Percentiles rank a stretch among this genome's conserved stretches.
Evolutionary conservation across 2,329 filamentous ascomycete species (phyloP).

Genomic region (Apiospora pterosperma): DNA sequence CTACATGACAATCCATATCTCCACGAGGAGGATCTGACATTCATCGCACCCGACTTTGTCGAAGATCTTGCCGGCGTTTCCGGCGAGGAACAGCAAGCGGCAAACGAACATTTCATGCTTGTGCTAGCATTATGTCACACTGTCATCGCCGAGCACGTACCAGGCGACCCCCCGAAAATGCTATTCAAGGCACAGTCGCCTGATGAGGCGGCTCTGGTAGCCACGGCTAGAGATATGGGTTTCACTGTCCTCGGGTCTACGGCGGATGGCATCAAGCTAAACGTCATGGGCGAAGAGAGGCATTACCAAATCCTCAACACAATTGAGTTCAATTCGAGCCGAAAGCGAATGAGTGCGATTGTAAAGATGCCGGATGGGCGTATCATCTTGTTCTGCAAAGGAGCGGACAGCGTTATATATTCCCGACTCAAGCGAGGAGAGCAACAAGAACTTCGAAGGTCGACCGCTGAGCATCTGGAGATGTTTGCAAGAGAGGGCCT

Average conservation of each 20-base stretch:
- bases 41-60: conserved; percentile 87
- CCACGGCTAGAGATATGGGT: conserved; percentile 91
- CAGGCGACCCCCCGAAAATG: conserved; percentile 87
- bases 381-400: conserved; percentile 94
- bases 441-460: conserved; percentile 76
- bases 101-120: conserved; percentile 90
- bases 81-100: conserved; percentile 70
- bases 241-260: conserved; percentile 86
- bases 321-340: conserved; percentile 93
- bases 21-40: conserved; percentile 84
- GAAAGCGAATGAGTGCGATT: conserved; percentile 98
- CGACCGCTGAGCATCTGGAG: conserved; percentile 90
- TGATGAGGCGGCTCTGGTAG: conserved; percentile 90
- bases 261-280: conserved; percentile 77
- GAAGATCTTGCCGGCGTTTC: conserved; percentile 76
- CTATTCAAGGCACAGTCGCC: conserved; percentile 97
- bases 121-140: conserved; percentile 94
- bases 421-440: conserved; percentile 81
- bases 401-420: conserved; percentile 96
- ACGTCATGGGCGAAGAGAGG: conserved; percentile 80
- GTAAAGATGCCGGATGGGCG: conserved; percentile 88
- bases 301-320: conserved; percentile 89
- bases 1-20: conserved; percentile 89
- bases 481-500: conserved; percentile 96
- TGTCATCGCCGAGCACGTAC: conserved; percentile 85